Evolutionary conservation across 768 basidiomycete genomes (phyloP).

Genomic region (Serendipita sp.): DNA sequence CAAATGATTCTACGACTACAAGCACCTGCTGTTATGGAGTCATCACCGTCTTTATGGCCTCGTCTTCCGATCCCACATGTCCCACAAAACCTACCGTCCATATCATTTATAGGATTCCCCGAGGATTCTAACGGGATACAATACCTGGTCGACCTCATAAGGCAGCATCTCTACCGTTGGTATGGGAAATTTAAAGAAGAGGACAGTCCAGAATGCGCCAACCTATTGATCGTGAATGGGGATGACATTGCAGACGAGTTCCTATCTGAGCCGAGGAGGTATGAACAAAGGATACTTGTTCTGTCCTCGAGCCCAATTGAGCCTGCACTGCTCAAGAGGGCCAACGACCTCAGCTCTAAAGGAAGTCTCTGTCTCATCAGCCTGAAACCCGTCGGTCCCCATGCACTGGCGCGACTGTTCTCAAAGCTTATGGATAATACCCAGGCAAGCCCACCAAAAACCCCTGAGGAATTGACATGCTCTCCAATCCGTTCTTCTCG

Average conservation of each 20-base stretch:
- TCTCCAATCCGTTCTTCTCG: too few species aligned
- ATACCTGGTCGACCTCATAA: not conserved
- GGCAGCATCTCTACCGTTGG: not conserved
- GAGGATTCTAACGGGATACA: conserved; percentile 21
- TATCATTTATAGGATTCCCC: conserved; percentile 64
- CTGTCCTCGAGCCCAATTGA: conserved; percentile 2
- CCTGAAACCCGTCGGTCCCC: conserved; percentile 1
- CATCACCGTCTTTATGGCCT: conserved; percentile 23
- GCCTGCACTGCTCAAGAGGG: not conserved
- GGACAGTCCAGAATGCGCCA: not conserved
- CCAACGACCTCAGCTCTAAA: not conserved
- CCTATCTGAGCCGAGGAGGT: not conserved
- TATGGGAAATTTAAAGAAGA: not conserved
- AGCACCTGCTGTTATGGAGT: conserved; percentile 20
- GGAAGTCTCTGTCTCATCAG: not conserved
- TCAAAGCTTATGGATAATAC: not conserved
- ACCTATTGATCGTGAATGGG: not conserved
- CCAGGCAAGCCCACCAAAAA: not conserved
- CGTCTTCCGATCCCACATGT: conserved; percentile 28
- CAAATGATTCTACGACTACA: conserved; percentile 78
- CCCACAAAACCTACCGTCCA: conserved; percentile 26
- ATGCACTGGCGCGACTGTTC: not conserved
- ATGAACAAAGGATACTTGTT: not conserved
- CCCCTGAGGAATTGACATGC: not conserved
- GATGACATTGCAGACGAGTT: not conserved